Base-by-base conservation (phyloP, 495 filamentous ascomycete genomes). In the Tuber aestivum region DNA sequence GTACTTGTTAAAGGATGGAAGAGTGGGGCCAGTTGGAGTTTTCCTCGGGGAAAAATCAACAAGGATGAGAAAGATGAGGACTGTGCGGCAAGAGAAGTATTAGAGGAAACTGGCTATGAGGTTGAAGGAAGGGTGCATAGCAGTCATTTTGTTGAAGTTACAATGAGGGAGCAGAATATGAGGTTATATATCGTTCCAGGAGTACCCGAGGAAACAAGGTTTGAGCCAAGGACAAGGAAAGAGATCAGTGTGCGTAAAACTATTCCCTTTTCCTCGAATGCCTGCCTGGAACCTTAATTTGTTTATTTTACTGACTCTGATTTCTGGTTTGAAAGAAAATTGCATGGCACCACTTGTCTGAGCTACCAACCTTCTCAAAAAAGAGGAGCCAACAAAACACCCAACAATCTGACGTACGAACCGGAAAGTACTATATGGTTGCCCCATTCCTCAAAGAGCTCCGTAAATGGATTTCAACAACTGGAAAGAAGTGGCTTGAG, bases 1-100 rank as follows among this genome's bases (percentile, higher is more conserved):
- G 90, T 99, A 7, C 86, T 98, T 75, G 95, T 99, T 45, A 95
- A 97, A 81, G 96, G 95, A 38, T 98, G 94, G 92, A 98, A 97
- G 87, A 97, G 97, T 82, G 91, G 92, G 21, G 91, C 95, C 8
- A 94, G 91, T 80, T 98, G 96, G 96, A 97, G 94, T 81, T 99
- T 98, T 75, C 95, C 95, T 0, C 84, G 95, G 50, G 95, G 95
- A 10, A 99, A 99, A 84, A 97, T 99, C 84, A 97, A 97, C 84
- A 95, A 95, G 85, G 92, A 95, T 81, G 95, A 99, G 85, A 90
- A 91, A 69, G 95, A 98, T 77, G 84, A 97, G 50, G 93, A 93
- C 76, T 99, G 95, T 83, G 95, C 95, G 14, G 88, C 97, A 37
- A 89, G 95, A 71, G 95, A 99, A 80, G 94, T 97, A 0, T 94